A percentile compares a stretch with the other conserved stretches of the same genome.
Evolutionary conservation across 352 stramenopile species (phyloP).

Genomic region (Pythium grandisporangium): DNA sequence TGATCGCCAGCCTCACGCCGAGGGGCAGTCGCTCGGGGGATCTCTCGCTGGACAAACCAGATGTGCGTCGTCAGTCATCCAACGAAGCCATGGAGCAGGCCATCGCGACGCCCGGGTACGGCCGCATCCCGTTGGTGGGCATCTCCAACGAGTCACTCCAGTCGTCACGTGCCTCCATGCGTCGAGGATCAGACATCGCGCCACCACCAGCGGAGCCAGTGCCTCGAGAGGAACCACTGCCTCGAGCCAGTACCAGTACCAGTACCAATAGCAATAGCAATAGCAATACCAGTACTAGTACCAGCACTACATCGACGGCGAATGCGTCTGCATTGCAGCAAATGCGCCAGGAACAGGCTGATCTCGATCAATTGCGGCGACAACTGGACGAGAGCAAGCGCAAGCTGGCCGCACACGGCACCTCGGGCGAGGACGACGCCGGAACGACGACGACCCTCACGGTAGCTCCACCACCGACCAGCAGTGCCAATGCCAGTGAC

Average conservation of each 20-base stretch:
- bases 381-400: constrained; percentile 65
- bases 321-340: constrained; percentile 41
- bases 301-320: background rate
- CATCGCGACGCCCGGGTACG: constrained; percentile 22
- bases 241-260: background rate
- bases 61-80: constrained; percentile 8
- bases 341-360: constrained; percentile 64
- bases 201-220: background rate
- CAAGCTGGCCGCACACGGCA: constrained; percentile 32
- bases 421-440: background rate
- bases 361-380: constrained; percentile 43
- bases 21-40: constrained; percentile 16
- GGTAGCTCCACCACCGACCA: too few species aligned
- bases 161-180: background rate
- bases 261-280: background rate
- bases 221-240: too few species aligned
- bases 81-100: constrained; percentile 2
- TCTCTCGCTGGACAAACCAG: constrained; percentile 5
- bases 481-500: too few species aligned
- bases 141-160: constrained; percentile 14
- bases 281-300: background rate
- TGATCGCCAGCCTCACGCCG: constrained; percentile 53
- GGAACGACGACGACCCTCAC: too few species aligned
- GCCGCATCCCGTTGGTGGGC: constrained; percentile 34
- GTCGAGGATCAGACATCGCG: background rate